phyloP scores from a whole-genome alignment of 441 rosid species.

The Erodium trifolium region DNA sequence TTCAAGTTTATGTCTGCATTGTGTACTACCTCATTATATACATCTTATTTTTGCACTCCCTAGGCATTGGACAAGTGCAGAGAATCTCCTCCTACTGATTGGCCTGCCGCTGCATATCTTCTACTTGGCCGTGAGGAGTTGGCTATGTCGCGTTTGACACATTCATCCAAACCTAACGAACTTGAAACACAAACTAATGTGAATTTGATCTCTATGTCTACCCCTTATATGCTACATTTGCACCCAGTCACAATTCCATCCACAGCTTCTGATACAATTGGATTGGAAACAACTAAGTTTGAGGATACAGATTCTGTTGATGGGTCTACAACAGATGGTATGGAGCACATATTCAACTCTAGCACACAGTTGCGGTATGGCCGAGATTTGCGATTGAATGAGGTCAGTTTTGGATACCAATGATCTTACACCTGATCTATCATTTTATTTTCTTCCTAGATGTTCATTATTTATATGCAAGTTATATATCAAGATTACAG shows the following conservation, averaged over 20 bases:
- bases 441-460: conserved; percentile 8
- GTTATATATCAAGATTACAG: conserved; percentile 5
- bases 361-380: conserved; percentile 84
- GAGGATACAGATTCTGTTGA: conserved; percentile 77
- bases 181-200: conserved; percentile 49
- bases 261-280: conserved; percentile 56
- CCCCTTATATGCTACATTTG: conserved; percentile 95
- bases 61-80: conserved; percentile 92
- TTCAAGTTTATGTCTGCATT: conserved; percentile 10
- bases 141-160: conserved; percentile 56
- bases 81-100: conserved; percentile 88
- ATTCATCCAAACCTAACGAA: conserved; percentile 48
- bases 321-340: conserved; percentile 82
- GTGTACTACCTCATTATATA: conserved; percentile 13
- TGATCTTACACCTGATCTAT: conserved; percentile 11
- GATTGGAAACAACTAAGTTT: conserved; percentile 58
- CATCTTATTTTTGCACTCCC: conserved; percentile 22
- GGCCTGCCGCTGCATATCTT: conserved; percentile 93
- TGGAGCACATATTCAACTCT: conserved; percentile 96
- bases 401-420: conserved; percentile 40
- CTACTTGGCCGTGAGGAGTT: conserved; percentile 96
- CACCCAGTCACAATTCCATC: conserved; percentile 92
- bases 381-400: conserved; percentile 89
- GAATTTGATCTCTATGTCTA: conserved; percentile 69
- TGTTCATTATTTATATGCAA: neutral